Evolutionary conservation across 768 basidiomycete genomes (phyloP), one percentile per base, ranked within the genome.

Genomic region (Russula vinacea): DNA sequence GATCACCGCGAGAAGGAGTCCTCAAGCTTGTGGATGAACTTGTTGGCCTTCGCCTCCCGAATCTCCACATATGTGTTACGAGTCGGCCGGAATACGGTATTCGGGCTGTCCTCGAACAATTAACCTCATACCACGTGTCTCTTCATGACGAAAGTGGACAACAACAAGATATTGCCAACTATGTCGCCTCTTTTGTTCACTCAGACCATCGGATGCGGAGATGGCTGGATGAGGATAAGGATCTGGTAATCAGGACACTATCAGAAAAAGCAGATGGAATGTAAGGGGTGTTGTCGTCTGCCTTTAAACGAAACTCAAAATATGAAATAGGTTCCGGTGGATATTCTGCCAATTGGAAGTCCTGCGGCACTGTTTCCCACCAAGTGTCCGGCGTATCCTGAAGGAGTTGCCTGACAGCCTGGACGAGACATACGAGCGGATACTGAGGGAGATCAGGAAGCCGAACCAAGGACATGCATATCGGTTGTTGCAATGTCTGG

Each of bases 361-460:
- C 2, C 44, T 62, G 22, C 54, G 45, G 3, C 26, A 4, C 9
- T 49, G 61, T 55, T 33, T 24, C 8, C 44, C 29, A 19, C 11
- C 44, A 11, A 37, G 8, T 53, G 8, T 53, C 2, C 42, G 29
- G 6, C 19, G 16, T 3, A 9, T 24, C 14, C 35, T 49, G 5
- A 45, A 56, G 10, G 45, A 53, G 19, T 37, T 49, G 5, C 61
- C 61, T 2, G 13, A 42, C 16, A 32, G 2, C 6, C 32, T 57
- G 24, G 47, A 50, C 16, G 62, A 50, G 49, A 51, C 49, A 5
- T 62, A 62, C 5, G 62, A 50, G 24, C 62, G 55, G 3, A 40
- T 50, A 14, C 35, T 62, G 45, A 19, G 4, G 22, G 17, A 14
- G 11, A 62, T 62, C 22, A n/a, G 8, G 10, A 32, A 56, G 1